phyloP scores from a whole-genome alignment of 805 yeast species.

The Kuraishia piskuri region DNA sequence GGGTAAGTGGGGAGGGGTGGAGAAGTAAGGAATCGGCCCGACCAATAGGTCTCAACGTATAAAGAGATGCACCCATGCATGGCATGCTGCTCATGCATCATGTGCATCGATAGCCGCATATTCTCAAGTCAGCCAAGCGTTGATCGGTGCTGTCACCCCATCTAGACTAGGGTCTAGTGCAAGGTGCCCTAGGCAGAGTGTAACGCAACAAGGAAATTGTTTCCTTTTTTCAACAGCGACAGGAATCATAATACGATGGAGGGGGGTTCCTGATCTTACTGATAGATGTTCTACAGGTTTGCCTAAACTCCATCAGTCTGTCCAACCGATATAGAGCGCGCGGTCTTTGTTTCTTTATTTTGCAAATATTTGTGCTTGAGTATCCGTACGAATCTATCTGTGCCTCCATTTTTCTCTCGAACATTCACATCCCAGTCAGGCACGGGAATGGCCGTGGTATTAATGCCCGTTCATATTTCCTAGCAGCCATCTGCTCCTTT shows the following conservation, averaged over 20 bases:
- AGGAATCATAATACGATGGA: too few species aligned
- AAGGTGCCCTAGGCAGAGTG: background rate
- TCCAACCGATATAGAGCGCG: too few species aligned
- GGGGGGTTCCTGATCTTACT: too few species aligned
- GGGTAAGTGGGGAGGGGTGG: background rate
- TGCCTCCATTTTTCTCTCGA: too few species aligned
- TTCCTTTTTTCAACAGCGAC: background rate
- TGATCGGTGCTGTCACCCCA: background rate
- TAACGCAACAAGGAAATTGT: background rate
- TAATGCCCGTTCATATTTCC: too few species aligned
- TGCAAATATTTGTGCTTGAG: too few species aligned
- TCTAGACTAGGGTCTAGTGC: background rate
- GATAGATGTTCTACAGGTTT: too few species aligned
- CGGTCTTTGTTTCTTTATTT: too few species aligned
- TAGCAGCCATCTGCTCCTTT: background rate
- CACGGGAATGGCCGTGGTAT: too few species aligned
- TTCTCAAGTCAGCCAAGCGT: background rate
- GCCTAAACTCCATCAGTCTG: too few species aligned
- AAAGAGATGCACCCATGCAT: background rate
- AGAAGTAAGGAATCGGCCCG: background rate
- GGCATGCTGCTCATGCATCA: background rate
- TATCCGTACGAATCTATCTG: too few species aligned
- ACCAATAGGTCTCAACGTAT: background rate
- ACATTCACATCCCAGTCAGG: too few species aligned
- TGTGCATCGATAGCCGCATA: background rate